These are phyloP conservation scores for Alternaria alternata DNA, from an alignment of 2,329 filamentous ascomycete species.

Conservation along the genomic window DNA sequence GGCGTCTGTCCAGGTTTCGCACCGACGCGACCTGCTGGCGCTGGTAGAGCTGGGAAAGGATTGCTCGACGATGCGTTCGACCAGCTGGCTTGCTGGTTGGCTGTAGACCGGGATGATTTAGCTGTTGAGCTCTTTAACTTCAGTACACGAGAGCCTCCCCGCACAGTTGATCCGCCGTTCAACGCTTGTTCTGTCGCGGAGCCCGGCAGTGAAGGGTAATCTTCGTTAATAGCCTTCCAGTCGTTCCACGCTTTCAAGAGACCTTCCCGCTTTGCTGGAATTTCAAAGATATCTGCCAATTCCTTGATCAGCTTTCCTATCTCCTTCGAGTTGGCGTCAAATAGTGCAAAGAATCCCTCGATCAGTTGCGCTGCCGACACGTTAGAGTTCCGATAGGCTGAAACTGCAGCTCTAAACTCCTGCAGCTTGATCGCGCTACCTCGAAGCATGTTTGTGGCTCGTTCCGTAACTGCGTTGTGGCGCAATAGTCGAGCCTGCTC, in stretches of 20 bases:
- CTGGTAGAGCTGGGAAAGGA: conserved; percentile 45
- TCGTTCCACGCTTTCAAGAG: conserved; percentile 90
- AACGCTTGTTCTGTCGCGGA: conserved; percentile 57
- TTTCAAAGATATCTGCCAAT: conserved; percentile 90
- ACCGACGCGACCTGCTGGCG: conserved; percentile 40
- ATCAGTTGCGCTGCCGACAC: conserved; percentile 79
- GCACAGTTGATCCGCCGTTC: conserved; percentile 56
- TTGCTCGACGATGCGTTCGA: conserved; percentile 54
- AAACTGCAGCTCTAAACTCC: conserved; percentile 81
- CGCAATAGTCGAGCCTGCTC: conserved; percentile 82
- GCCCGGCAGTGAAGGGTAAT: conserved; percentile 88
- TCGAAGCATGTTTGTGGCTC: conserved; percentile 80
- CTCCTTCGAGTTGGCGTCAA: conserved; percentile 80
- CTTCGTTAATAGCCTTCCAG: conserved; percentile 95
- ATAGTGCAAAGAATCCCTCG: conserved; percentile 86
- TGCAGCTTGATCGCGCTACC: conserved; percentile 78
- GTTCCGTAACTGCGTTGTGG: conserved; percentile 84
- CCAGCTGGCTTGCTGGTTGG: conserved; percentile 66
- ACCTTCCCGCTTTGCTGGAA: conserved; percentile 74
- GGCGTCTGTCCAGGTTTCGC: conserved; percentile 49
- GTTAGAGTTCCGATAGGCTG: conserved; percentile 75
- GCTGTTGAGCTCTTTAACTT: conserved; percentile 74
- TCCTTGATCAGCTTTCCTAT: conserved; percentile 91
- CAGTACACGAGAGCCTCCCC: conserved; percentile 68
- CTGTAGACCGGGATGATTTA: conserved; percentile 69